Evolutionary conservation across 495 filamentous ascomycete genomes (phyloP).

Genomic region (Neurospora sp.): DNA sequence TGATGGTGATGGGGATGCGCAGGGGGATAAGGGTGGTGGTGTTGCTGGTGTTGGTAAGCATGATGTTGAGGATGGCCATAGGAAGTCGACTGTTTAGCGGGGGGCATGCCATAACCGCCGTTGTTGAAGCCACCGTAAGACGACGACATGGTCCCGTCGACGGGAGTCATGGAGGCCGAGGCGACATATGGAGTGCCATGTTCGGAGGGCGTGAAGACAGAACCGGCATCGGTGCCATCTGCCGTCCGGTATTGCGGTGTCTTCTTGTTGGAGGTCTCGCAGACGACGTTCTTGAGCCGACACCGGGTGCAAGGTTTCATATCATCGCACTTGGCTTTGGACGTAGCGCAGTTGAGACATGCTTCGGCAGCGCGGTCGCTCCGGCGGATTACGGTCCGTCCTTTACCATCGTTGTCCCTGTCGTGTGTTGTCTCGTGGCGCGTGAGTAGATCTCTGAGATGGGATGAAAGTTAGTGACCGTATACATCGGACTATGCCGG

Average conservation of each 20-base stretch:
- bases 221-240: not conserved
- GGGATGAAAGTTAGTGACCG: not conserved
- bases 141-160: not conserved
- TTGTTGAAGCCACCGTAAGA: not conserved
- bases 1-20: not conserved
- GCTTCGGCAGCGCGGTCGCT: conserved; percentile 15
- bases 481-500: not conserved
- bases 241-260: conserved; percentile 6
- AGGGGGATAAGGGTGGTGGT: not conserved
- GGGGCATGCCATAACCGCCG: not conserved
- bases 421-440: conserved; percentile 19
- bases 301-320: conserved; percentile 18
- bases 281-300: conserved; percentile 6
- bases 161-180: not conserved
- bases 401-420: conserved; percentile 11
- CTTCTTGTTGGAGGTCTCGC: conserved; percentile 6
- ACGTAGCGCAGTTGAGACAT: conserved; percentile 11
- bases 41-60: not conserved
- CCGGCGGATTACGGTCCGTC: conserved; percentile 10
- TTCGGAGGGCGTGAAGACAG: not conserved
- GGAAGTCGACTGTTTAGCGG: not conserved
- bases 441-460: conserved; percentile 14
- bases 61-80: not conserved
- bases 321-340: conserved; percentile 19
- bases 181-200: not conserved